A percentile compares a stretch with the other conserved stretches of the same genome.
Evolutionary conservation across 805 yeast species (phyloP).

Genomic region (Cephaloascus fragrans): DNA sequence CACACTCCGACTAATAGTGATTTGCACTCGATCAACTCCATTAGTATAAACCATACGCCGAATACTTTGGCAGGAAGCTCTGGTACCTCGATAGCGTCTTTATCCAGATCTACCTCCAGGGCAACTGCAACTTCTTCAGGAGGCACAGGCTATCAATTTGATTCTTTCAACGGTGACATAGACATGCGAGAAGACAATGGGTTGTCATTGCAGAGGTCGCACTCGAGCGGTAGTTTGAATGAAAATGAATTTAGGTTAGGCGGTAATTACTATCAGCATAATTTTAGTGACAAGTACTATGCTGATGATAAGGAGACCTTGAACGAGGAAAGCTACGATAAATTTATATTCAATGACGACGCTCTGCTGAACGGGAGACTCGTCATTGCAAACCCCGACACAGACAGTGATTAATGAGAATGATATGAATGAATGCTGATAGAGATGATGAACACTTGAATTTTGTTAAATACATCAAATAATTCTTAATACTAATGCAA

Average conservation of each 20-base stretch:
- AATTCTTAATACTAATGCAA: too few species aligned
- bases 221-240: background rate
- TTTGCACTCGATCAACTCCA: background rate
- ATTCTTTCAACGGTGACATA: too few species aligned
- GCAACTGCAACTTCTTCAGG: background rate
- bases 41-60: background rate
- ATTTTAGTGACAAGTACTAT: background rate
- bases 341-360: constrained; percentile 14
- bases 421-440: too few species aligned
- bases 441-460: too few species aligned
- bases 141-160: background rate
- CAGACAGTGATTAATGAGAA: constrained; percentile 23
- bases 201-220: background rate
- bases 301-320: background rate
- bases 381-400: constrained; percentile 51
- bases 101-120: background rate
- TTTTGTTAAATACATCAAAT: too few species aligned
- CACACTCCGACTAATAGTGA: background rate
- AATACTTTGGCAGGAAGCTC: background rate
- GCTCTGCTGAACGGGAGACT: constrained; percentile 31
- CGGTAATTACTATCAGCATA: background rate
- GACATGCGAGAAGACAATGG: background rate
- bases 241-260: background rate
- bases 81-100: background rate
- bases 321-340: background rate